These are phyloP conservation scores for Exophiala spinifera DNA, from an alignment of 2,329 filamentous ascomycete genomes.

Conservation along the genomic window DNA sequence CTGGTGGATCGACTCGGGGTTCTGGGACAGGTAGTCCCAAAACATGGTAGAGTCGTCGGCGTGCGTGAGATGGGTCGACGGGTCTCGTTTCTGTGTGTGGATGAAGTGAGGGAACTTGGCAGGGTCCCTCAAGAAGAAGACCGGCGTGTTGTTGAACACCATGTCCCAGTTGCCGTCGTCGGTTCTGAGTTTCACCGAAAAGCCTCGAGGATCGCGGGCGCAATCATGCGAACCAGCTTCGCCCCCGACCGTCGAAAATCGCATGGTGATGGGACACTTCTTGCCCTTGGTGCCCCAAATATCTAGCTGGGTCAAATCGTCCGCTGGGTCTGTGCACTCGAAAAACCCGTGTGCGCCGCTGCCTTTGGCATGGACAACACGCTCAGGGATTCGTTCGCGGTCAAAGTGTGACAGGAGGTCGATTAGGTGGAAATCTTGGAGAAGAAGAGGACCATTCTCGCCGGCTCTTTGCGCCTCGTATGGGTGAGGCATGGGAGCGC, in stretches of 20 bases:
- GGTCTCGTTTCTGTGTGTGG: conserved; percentile 59
- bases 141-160: conserved; percentile 69
- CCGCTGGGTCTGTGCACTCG: conserved; percentile 47
- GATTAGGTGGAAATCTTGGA: conserved; percentile 65
- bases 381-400: conserved; percentile 43
- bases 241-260: conserved; percentile 74
- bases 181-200: conserved; percentile 70
- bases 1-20: conserved; percentile 54
- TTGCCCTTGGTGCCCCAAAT: conserved; percentile 62
- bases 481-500: conserved; percentile 54
- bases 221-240: conserved; percentile 69
- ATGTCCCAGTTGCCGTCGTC: conserved; percentile 72
- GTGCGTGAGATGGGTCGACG: conserved; percentile 52
- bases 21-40: conserved; percentile 50
- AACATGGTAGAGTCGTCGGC: conserved; percentile 33
- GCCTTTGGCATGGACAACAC: conserved; percentile 45
- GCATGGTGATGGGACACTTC: conserved; percentile 63
- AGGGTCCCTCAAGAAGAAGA: conserved; percentile 65
- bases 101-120: conserved; percentile 61
- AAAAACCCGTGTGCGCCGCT: conserved; percentile 38
- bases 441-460: conserved; percentile 56
- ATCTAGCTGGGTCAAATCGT: conserved; percentile 47
- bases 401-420: conserved; percentile 51
- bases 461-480: conserved; percentile 51
- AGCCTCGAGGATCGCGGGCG: conserved; percentile 69